Conservation (phyloP, 495 filamentous ascomycete genomes). For the Hamigera avellanea region DNA sequence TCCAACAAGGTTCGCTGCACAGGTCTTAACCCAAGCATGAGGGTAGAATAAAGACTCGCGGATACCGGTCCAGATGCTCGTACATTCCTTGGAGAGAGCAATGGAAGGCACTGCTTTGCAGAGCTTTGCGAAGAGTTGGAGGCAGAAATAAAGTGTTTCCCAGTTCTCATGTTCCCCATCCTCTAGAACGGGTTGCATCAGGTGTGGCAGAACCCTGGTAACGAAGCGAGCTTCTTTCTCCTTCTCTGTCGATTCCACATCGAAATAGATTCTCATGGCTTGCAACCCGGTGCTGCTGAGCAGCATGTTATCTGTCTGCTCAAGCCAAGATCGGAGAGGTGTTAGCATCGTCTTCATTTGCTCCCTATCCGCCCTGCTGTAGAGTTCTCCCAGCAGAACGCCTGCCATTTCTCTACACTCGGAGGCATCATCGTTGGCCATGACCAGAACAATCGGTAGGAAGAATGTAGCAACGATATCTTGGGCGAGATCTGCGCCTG, state of each 20-base stretch:
- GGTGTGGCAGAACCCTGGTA: conserved; percentile 30
- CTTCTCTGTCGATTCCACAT: conserved; percentile 48
- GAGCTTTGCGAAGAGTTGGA: conserved; percentile 57
- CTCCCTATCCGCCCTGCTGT: conserved; percentile 67
- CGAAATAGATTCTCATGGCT: conserved; percentile 72
- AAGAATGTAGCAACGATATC: conserved; percentile 75
- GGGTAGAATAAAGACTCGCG: conserved; percentile 58
- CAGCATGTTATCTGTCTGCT: conserved; percentile 54
- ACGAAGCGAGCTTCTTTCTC: conserved; percentile 48
- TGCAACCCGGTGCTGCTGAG: conserved; percentile 65
- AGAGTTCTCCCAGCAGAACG: conserved; percentile 65
- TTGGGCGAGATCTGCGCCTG: conserved; percentile 66
- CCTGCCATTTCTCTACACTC: conserved; percentile 80
- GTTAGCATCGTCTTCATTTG: conserved; percentile 52
- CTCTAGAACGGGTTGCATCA: conserved; percentile 36
- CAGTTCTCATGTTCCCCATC: conserved; percentile 46
- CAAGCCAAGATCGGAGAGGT: conserved; percentile 65
- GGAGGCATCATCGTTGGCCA: conserved; percentile 77
- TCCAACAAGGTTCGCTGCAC: conserved; percentile 61
- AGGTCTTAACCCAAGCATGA: conserved; percentile 65
- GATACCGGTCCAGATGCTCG: conserved; percentile 54
- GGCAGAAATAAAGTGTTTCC: conserved; percentile 67
- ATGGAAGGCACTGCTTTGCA: conserved; percentile 50
- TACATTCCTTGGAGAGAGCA: conserved; percentile 43
- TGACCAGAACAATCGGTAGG: conserved; percentile 69